phyloP scores from a whole-genome alignment of 768 basidiomycete genomes.

The Rhodosporidiobolus odoratus region DNA sequence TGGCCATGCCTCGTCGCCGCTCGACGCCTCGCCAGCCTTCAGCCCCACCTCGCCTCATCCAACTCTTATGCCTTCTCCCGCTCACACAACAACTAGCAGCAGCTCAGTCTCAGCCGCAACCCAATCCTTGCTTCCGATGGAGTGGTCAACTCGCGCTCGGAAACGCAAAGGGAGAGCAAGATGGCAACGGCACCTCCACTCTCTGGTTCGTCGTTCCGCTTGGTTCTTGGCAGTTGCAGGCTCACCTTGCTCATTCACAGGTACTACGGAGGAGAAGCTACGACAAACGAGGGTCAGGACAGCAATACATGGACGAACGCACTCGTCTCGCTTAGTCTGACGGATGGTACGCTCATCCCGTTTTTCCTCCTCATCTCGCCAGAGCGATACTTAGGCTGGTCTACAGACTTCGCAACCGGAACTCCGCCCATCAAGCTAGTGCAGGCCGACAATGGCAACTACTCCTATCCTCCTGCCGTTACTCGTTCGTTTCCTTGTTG shows the following conservation, averaged over 20 bases:
- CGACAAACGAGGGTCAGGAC: background rate
- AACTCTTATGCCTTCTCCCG: background rate
- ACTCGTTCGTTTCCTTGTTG: slow-evolving; percentile 15
- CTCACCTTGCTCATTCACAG: slow-evolving; percentile 3
- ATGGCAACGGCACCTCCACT: background rate
- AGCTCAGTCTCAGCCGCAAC: slow-evolving; percentile 20
- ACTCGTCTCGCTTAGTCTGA: slow-evolving; percentile 19
- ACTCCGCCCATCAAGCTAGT: slow-evolving; percentile 23
- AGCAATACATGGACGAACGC: slow-evolving; percentile 32
- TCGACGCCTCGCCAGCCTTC: too few species aligned
- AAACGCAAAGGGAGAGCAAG: background rate
- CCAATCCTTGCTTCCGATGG: slow-evolving; percentile 25
- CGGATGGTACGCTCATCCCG: background rate
- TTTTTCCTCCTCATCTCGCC: background rate
- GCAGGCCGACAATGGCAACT: slow-evolving; percentile 18
- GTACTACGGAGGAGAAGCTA: slow-evolving; percentile 26
- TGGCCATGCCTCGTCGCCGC: too few species aligned
- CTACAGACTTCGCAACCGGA: slow-evolving; percentile 24
- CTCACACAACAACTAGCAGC: background rate
- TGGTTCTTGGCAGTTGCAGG: background rate
- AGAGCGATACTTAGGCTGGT: background rate
- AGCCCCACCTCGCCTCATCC: too few species aligned
- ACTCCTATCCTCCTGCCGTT: slow-evolving; percentile 28
- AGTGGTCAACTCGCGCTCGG: slow-evolving; percentile 15
- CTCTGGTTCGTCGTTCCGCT: background rate